phyloP scores from a whole-genome alignment of 805 yeast species.

The Gaillardinia entomophila region DNA sequence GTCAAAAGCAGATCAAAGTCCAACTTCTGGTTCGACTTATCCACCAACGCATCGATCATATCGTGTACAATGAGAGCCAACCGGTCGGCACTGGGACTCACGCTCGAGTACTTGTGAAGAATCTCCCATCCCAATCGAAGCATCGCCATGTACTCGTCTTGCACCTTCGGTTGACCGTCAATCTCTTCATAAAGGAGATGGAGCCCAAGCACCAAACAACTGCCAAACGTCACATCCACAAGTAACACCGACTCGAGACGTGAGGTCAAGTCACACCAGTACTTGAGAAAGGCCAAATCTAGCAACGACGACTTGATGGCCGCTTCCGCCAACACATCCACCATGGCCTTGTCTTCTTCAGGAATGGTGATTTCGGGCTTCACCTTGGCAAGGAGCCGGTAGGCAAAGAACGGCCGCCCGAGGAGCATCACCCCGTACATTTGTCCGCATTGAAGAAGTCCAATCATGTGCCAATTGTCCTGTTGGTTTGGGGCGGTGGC shows the following conservation, averaged over 20 bases:
- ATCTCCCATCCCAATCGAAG: background rate
- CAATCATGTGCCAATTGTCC: background rate
- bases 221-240: too few species aligned
- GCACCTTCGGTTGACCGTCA: too few species aligned
- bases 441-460: slow-evolving; percentile 1
- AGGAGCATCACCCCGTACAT: slow-evolving; percentile 3
- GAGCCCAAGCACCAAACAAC: too few species aligned
- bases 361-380: background rate
- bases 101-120: background rate
- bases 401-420: slow-evolving; percentile 3
- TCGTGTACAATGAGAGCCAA: background rate
- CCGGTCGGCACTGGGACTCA: background rate
- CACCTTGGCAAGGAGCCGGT: background rate
- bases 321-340: slow-evolving; percentile 7
- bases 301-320: slow-evolving; percentile 11
- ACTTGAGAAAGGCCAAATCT: too few species aligned
- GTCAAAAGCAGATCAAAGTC: too few species aligned
- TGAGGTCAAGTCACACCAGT: too few species aligned
- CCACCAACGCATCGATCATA: background rate
- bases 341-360: slow-evolving; percentile 3
- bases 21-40: too few species aligned
- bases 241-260: too few species aligned
- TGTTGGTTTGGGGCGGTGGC: background rate
- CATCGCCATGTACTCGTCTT: background rate
- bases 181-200: too few species aligned